phyloP scores from a whole-genome alignment of 106 monocot species.

The Chionographis japonica region DNA sequence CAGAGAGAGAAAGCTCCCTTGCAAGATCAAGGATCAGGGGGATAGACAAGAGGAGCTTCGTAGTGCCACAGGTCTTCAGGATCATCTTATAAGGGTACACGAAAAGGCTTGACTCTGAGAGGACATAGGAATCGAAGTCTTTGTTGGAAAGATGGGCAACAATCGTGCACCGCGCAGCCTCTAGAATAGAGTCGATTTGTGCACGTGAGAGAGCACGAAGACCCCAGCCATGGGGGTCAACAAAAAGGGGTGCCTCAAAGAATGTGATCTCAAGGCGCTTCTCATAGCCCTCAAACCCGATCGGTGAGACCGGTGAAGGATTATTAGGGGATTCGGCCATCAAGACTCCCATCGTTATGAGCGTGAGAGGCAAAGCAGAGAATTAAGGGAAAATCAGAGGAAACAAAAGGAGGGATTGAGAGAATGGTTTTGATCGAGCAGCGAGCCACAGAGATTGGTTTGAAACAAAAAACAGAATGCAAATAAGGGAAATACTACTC shows the following conservation, averaged over 20 bases:
- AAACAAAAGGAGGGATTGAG: slow-evolving; percentile 9
- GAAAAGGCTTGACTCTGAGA: slow-evolving; percentile 79
- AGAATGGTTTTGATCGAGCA: slow-evolving; percentile 36
- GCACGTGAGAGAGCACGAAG: slow-evolving; percentile 51
- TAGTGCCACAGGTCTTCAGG: slow-evolving; percentile 73
- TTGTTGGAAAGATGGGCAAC: slow-evolving; percentile 66
- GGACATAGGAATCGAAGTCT: slow-evolving; percentile 71
- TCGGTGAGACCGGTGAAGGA: slow-evolving; percentile 27
- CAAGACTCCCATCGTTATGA: slow-evolving; percentile 23
- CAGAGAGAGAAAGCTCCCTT: slow-evolving; percentile 28
- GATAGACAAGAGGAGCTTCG: slow-evolving; percentile 58
- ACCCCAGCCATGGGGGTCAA: slow-evolving; percentile 36
- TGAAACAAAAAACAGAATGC: background rate
- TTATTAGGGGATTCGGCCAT: slow-evolving; percentile 5
- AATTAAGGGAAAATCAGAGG: background rate
- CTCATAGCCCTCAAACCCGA: slow-evolving; percentile 83
- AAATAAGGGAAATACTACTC: slow-evolving; percentile 30
- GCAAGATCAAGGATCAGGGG: slow-evolving; percentile 52
- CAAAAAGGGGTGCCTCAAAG: slow-evolving; percentile 42
- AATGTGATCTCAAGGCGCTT: slow-evolving; percentile 76
- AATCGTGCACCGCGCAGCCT: slow-evolving; percentile 56
- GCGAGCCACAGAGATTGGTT: slow-evolving; percentile 37
- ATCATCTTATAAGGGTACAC: slow-evolving; percentile 59
- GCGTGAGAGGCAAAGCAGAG: slow-evolving; percentile 2
- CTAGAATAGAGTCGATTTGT: slow-evolving; percentile 62